Conservation (phyloP, 768 basidiomycete species). For the Steccherinum ochraceum region DNA sequence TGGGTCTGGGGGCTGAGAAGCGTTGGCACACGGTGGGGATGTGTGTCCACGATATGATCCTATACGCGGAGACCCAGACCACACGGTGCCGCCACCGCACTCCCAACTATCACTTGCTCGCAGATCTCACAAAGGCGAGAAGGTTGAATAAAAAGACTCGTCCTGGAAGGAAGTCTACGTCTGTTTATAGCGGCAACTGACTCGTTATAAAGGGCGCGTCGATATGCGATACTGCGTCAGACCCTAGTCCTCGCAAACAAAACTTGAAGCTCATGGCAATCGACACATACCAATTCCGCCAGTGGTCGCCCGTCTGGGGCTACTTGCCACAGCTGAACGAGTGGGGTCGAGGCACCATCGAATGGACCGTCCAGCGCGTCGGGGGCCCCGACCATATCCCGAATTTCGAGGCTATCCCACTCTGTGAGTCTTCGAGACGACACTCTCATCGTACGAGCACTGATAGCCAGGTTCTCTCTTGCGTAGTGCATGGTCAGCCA, state of each 20-base stretch:
- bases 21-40: no score
- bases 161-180: no score
- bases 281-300: conserved; percentile 8
- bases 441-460: not conserved
- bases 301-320: conserved; percentile 9
- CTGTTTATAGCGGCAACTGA: no score
- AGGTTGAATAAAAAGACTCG: no score
- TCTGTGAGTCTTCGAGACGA: conserved; percentile 13
- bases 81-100: not conserved
- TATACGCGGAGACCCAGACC: no score
- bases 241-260: no score
- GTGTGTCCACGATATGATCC: no score
- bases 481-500: conserved; percentile 14
- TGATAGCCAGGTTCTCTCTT: not conserved
- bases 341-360: conserved; percentile 10
- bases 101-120: not conserved
- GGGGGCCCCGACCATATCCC: conserved; percentile 17
- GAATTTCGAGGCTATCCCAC: conserved; percentile 12
- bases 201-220: no score
- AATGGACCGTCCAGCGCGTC: conserved; percentile 10
- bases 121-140: not conserved
- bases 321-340: conserved; percentile 22
- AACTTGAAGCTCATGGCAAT: no score
- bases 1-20: not conserved
- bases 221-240: no score